Evolutionary conservation across 2,329 filamentous ascomycete species (phyloP), one percentile per base, ranked within the genome.

Genomic region (Fusarium circinatum): DNA sequence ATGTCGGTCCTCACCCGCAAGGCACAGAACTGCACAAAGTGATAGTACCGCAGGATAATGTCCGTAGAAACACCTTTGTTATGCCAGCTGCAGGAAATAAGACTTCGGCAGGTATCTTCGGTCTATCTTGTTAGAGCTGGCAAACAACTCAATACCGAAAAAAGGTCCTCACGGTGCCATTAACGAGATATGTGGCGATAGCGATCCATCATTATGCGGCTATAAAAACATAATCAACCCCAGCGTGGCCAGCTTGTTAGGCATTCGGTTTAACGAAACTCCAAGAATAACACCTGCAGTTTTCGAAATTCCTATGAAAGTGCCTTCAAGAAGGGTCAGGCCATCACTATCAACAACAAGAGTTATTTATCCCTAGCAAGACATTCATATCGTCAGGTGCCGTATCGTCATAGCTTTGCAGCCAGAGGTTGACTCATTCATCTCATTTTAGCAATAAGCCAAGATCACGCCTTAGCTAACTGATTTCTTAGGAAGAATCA

Each of bases 51-150:
- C 88, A 91, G 71, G 86, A 86, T 9, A 92, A 95, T 62, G 91
- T 95, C 66, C 83, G 93, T 34, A 92, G 92, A 57, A 95, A 95
- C 78, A 90, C 92, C 26, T 92, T 92, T 71, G 85, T 91, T 75
- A 89, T 91, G 82, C 86, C 89, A 68, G 85, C 95, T 3, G 93
- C 94, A 1, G 94, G 94, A 18, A 93, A 96, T 81, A 94, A 96
- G 81, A 95, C 93, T 3, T 93, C 93, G 5, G 93, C 93, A 54
- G 94, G 93, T 80, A 88, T 89, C 85, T 95, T 44, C 92, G 95
- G 82, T 95, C 93, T 79, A 86, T 90, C 5, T 82, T 95, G 8
- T 79, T 94, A 41, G 87, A 90, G 75, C 87, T 96, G 11, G 93
- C 93, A 20, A 88, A 90, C 75, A 87, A 91, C 75, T 89, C 89